Percentiles rank a stretch among this genome's conserved stretches.
Conservation (phyloP, 176 grass and related monocot species). For the Cymbopogon citratus region DNA sequence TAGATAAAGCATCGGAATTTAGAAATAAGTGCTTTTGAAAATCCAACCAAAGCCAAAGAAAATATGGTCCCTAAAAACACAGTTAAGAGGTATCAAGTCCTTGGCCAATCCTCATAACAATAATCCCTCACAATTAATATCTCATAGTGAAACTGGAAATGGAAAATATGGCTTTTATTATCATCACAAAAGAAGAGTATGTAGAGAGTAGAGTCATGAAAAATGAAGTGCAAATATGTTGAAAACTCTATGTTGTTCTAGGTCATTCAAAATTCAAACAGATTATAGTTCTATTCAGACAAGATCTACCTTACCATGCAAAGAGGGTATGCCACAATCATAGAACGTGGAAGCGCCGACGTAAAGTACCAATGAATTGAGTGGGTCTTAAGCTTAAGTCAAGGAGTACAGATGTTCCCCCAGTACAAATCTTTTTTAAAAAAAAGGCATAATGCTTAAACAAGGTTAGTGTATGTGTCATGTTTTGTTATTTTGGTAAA, state of each 20-base stretch:
- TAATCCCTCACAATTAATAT: neutral
- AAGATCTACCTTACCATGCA: conserved; percentile 57
- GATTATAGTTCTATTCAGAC: neutral
- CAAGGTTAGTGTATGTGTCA: neutral
- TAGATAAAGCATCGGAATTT: neutral
- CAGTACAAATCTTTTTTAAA: neutral
- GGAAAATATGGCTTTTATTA: neutral
- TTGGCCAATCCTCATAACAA: neutral
- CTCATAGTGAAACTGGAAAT: neutral
- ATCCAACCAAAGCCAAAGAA: neutral
- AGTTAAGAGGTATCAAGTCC: neutral
- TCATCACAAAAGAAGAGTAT: neutral
- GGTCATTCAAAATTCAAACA: neutral
- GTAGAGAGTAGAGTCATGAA: neutral
- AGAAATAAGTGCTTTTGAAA: neutral
- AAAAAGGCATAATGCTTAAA: neutral
- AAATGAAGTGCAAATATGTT: conserved; percentile 8
- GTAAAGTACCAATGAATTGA: conserved; percentile 96
- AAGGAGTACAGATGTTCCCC: conserved; percentile 31
- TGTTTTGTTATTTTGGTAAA: neutral
- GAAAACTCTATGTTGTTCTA: neutral
- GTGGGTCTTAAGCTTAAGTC: conserved; percentile 66
- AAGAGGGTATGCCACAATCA: conserved; percentile 92
- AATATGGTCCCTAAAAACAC: neutral
- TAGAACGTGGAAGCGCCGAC: conserved; percentile 81